Percentiles rank a stretch among this genome's conserved stretches.
Conservation (phyloP, 208 protist genomes). For the Phytomonas francai region DNA sequence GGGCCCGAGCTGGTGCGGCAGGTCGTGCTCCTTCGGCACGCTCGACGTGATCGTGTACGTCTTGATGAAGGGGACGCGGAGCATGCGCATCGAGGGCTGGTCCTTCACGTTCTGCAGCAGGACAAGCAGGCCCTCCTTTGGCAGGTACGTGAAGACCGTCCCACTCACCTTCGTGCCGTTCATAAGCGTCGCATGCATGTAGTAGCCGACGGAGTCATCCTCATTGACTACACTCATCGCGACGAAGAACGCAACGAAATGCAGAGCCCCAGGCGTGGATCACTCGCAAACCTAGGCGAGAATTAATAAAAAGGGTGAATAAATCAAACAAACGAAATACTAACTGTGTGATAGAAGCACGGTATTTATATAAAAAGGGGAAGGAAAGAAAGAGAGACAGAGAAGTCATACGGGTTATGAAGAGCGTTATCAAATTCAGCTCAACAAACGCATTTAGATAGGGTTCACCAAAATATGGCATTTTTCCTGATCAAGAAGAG, state of each 20-base stretch:
- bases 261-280: not conserved
- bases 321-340: conserved; percentile 2
- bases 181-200: conserved; percentile 45
- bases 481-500: conserved; percentile 9
- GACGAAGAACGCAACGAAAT: not conserved
- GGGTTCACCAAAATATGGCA: not conserved
- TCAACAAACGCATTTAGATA: not conserved
- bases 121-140: conserved; percentile 59
- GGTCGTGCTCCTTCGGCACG: conserved; percentile 26
- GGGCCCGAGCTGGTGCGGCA: conserved; percentile 49
- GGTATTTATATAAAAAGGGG: conserved; percentile 9
- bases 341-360: conserved; percentile 13
- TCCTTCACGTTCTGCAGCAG: conserved; percentile 40
- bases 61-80: conserved; percentile 74
- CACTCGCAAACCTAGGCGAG: not conserved
- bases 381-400: conserved; percentile 1
- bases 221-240: conserved; percentile 50
- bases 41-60: conserved; percentile 27
- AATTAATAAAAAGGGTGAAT: conserved; percentile 7
- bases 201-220: conserved; percentile 61
- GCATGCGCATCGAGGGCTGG: conserved; percentile 54
- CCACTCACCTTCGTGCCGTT: conserved; percentile 58
- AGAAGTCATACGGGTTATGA: not conserved
- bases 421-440: not conserved
- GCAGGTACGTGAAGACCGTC: conserved; percentile 80